A percentile compares a stretch with the other conserved stretches of the same genome.
These are phyloP conservation scores for Pichia phayaonensis DNA, from an alignment of 805 yeast species.

Conservation along the genomic window DNA sequence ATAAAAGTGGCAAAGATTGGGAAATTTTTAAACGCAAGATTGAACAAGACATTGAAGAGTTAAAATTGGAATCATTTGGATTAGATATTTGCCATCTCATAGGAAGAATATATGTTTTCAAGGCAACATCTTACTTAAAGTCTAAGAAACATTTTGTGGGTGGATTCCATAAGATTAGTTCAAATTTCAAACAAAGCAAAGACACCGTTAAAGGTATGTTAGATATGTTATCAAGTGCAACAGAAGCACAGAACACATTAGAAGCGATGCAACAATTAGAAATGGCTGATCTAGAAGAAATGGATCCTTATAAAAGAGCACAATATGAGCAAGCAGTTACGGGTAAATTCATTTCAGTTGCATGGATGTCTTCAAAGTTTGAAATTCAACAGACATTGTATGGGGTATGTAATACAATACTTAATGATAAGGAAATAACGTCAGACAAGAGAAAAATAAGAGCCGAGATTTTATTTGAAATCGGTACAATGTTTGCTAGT, in stretches of 20 bases:
- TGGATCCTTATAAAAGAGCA: slow-evolving; percentile 41
- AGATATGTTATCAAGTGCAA: slow-evolving; percentile 61
- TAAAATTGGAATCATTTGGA: slow-evolving; percentile 83
- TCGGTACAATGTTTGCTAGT: slow-evolving; percentile 56
- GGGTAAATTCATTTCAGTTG: slow-evolving; percentile 77
- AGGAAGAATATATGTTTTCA: slow-evolving; percentile 60
- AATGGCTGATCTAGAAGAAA: slow-evolving; percentile 31
- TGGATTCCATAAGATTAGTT: slow-evolving; percentile 42
- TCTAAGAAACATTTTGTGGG: slow-evolving; percentile 68
- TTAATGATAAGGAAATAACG: slow-evolving; percentile 49
- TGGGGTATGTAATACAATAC: slow-evolving; percentile 58
- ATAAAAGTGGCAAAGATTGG: slow-evolving; percentile 34
- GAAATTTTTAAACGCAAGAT: slow-evolving; percentile 54
- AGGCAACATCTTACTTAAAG: slow-evolving; percentile 57
- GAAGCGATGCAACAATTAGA: slow-evolving; percentile 65
- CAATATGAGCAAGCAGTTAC: slow-evolving; percentile 66
- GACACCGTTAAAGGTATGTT: slow-evolving; percentile 67
- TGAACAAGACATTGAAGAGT: slow-evolving; percentile 72
- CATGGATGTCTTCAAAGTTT: slow-evolving; percentile 76
- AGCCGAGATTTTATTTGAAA: slow-evolving; percentile 52
- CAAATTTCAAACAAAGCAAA: slow-evolving; percentile 65
- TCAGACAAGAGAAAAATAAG: slow-evolving; percentile 43
- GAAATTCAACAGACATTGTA: slow-evolving; percentile 70
- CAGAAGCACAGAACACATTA: slow-evolving; percentile 75
- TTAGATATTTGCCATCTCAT: slow-evolving; percentile 69